Percentiles rank a stretch among this genome's conserved stretches.
These are phyloP conservation scores for Aegilops longissima DNA, from an alignment of 176 grass and related monocot genomes.

Conservation along the genomic window DNA sequence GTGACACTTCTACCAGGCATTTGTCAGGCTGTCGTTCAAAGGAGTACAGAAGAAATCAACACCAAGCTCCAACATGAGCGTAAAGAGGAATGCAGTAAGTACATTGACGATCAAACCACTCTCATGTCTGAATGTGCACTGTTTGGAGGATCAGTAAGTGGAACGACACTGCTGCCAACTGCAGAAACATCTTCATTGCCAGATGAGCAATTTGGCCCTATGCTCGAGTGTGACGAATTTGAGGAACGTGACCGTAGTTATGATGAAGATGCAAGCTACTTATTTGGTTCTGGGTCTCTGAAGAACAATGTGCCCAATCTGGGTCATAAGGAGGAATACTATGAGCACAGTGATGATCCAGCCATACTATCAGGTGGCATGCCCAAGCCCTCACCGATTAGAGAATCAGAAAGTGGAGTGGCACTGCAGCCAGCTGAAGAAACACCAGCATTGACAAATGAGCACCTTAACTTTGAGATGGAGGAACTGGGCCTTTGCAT, in stretches of 20 bases:
- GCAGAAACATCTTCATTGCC: neutral
- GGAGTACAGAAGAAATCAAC: neutral
- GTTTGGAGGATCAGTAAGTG: slow-evolving; percentile 3
- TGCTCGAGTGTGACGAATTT: neutral
- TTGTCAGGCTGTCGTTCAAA: neutral
- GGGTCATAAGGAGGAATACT: slow-evolving; percentile 10
- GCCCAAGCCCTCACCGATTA: neutral
- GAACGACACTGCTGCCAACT: neutral
- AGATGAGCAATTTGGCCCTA: neutral
- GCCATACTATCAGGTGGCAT: neutral
- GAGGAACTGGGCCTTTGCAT: neutral
- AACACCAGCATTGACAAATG: neutral
- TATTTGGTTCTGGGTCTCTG: neutral
- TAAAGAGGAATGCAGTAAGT: neutral
- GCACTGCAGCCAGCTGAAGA: neutral
- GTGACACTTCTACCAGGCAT: slow-evolving; percentile 10
- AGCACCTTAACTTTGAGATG: slow-evolving; percentile 1
- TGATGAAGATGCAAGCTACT: neutral
- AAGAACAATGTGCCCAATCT: neutral
- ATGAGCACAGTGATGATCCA: neutral
- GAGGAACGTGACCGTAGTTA: neutral
- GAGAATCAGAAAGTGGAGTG: slow-evolving; percentile 3
- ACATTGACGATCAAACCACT: neutral
- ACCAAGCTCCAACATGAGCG: neutral
- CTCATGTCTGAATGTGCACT: neutral